Base-by-base conservation (phyloP, 805 yeast genomes). In the Yarrowia hollandica region DNA sequence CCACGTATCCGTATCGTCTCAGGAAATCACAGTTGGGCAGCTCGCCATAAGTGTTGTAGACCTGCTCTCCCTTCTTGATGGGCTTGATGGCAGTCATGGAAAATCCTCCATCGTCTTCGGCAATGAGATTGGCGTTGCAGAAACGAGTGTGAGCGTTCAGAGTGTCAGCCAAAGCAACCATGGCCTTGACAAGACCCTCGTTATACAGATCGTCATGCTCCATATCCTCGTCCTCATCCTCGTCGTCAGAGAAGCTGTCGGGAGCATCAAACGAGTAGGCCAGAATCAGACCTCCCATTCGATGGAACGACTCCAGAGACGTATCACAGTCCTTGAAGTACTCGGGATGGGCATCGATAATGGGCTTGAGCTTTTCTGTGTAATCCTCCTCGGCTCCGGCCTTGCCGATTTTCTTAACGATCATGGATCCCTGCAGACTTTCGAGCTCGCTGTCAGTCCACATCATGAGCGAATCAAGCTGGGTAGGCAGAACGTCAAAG, bases 151-250 rank as follows among this genome's bases (percentile, higher is more conserved):
- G 94, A 1, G 97, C 89, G 68, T 94, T 92, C 61, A 94, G 74
- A 19, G 89, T 84, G 68, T 92, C 99, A 0, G 98, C 98, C 44
- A 90, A 74, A 0, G 98, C 96, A 3, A 91, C 90, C 96, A 94
- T 86, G 0, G 95, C 85, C 69, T 91, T 91, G 63, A 79, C 74
- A 4, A 68, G 71, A 23, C 75, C 80, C 14, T 71, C 73, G 11
- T 71, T 74, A 26, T 73, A 77, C 33, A 69, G 75, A 19, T 68
- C 77, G 1, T 67, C 73, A 5, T 68, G 73, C 1, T 66, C 67
- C 2, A 69, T 75, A 14, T 65, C 60, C 19, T 61, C 62, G 7
- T 61, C 61, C 7, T 62, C 66, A 3, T 65, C 63, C 1, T 64
- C 70, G 14, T 55, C 59, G 14, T 55, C 59, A 15, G 30, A 21